These are phyloP conservation scores for Pseudogymnoascus sp. DNA, from an alignment of 2,329 filamentous ascomycete genomes.

Conservation along the genomic window DNA sequence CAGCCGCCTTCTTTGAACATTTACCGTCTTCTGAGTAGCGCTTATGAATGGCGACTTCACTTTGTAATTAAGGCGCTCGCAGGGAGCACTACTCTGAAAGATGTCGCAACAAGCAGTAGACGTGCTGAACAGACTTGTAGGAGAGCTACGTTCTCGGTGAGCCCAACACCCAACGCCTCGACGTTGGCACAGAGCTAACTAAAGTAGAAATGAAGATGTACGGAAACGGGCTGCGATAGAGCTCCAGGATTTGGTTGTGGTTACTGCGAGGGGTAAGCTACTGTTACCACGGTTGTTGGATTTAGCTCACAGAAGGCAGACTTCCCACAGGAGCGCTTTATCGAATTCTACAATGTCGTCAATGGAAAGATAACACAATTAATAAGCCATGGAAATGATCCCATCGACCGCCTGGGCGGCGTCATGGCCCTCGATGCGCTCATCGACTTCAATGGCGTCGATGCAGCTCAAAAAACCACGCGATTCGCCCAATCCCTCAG, in stretches of 20 bases:
- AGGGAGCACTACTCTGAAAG: constrained; percentile 18
- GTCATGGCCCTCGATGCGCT: constrained; percentile 86
- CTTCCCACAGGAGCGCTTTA: constrained; percentile 71
- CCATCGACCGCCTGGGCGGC: constrained; percentile 81
- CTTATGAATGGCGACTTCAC: constrained; percentile 23
- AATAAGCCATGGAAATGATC: constrained; percentile 78
- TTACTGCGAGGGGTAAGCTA: constrained; percentile 27
- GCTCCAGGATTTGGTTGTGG: constrained; percentile 27
- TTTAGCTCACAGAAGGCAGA: constrained; percentile 40
- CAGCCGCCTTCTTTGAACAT: not conserved
- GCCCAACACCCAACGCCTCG: not conserved
- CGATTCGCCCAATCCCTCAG: constrained; percentile 88
- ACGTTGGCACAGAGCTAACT: not conserved
- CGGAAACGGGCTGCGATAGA: constrained; percentile 28
- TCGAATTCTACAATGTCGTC: constrained; percentile 58
- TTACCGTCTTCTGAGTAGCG: constrained; percentile 11
- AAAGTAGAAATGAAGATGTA: constrained; percentile 25
- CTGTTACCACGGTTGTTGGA: not conserved
- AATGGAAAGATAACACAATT: constrained; percentile 60
- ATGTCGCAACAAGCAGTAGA: constrained; percentile 26
- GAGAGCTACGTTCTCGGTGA: constrained; percentile 26
- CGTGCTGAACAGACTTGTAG: constrained; percentile 24
- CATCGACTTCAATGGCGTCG: constrained; percentile 93
- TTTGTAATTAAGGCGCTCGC: constrained; percentile 18
- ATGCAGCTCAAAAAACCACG: constrained; percentile 86